phyloP scores from a whole-genome alignment of 805 yeast genomes.

The Lachancea sp. region DNA sequence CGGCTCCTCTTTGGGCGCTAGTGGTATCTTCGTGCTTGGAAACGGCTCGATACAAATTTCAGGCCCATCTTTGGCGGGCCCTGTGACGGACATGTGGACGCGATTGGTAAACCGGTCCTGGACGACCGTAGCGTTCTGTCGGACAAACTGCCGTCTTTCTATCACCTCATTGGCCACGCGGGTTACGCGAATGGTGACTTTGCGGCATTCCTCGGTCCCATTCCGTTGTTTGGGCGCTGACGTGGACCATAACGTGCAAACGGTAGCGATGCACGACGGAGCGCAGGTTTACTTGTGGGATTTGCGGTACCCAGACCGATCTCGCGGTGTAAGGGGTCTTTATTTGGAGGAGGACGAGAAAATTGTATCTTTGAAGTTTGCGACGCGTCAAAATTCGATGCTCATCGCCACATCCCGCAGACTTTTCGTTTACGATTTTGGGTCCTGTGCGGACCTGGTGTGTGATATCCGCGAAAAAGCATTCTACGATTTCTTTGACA shows the following conservation, averaged over 20 bases:
- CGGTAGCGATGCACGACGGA: constrained; percentile 8
- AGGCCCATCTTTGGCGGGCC: neutral
- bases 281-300: constrained; percentile 5
- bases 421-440: constrained; percentile 6
- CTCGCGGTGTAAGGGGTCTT: constrained; percentile 1
- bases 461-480: constrained; percentile 7
- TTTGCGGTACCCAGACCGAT: neutral
- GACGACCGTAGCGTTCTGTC: neutral
- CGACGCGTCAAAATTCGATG: neutral
- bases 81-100: constrained; percentile 4
- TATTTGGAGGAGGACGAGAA: constrained; percentile 3
- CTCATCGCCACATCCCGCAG: constrained; percentile 6
- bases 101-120: neutral
- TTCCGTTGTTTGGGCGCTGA: constrained; percentile 1
- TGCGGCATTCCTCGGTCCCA: neutral
- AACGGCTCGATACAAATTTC: neutral
- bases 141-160: neutral
- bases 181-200: neutral
- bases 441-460: constrained; percentile 4
- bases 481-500: constrained; percentile 5
- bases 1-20: neutral
- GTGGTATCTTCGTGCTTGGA: constrained; percentile 1
- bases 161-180: neutral
- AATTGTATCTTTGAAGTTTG: constrained; percentile 6
- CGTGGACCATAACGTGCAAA: constrained; percentile 2